Percentiles rank a stretch among this genome's conserved stretches.
Conservation (phyloP, 129 eudicot species). For the sunflower (Helianthus annuus) region HanXRQr2.0-SUNRISE NC_035435.2:148735824-148736323, state of each 20-base stretch:
- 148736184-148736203: not conserved
- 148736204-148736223: not conserved
- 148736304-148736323: not conserved
- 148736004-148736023: constrained; percentile 52
- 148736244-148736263: not conserved
- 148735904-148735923: constrained; percentile 88
- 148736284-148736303: constrained; percentile 2
- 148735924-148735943: constrained; percentile 53
- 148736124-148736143: constrained; percentile 40
- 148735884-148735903: constrained; percentile 79
- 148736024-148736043: constrained; percentile 92
- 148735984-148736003: not conserved
- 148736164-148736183: not conserved
- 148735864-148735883: constrained; percentile 86
- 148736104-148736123: constrained; percentile 81
- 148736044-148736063: constrained; percentile 89
- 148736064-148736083: constrained; percentile 98
- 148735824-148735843: constrained; percentile 74
- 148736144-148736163: not conserved
- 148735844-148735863: constrained; percentile 86
- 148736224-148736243: not conserved
- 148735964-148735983: not conserved
- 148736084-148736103: constrained; percentile 68
- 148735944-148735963: not conserved
- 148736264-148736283: not conserved